Evolutionary conservation across 2,329 filamentous ascomycete species (phyloP), one percentile per base, ranked within the genome.

Genomic region (Colletotrichum sp.): DNA sequence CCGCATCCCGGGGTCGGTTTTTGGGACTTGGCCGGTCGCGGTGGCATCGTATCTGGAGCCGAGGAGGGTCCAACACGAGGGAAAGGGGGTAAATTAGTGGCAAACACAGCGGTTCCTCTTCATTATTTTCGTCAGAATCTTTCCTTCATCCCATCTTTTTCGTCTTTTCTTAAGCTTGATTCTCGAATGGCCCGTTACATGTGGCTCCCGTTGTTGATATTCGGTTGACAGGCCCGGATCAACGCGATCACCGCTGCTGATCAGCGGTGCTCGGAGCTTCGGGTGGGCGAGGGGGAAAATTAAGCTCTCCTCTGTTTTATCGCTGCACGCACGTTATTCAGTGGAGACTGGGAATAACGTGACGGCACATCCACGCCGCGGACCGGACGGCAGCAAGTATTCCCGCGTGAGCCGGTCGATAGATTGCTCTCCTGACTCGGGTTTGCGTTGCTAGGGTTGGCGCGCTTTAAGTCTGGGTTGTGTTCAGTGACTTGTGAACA

Each of bases 271-370:
- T 48, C 22, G 43, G 43, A 5, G 43, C 43, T 52, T 52, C 22
- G 22, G 58, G 60, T 70, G 66, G 71, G 67, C 13, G 67, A 61
- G 34, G 18, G 56, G 25, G 39, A 61, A 43, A 55, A 36, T 22
- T 18, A 39, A 30, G 18, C 27, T 28, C 64, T 61, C 3, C 43
- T 56, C 18, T 43, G 66, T 28, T 62, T 5, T 60, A 60, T 68
- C 28, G 25, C 56, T n/a, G 18, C 39, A 48, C 39, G 12, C 60
- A 71, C 52, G 72, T 36, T 71, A 71, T 66, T 71, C 67, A 61
- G 72, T 74, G 72, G 71, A 65, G 71, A 71, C 22, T 25, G 60
- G 67, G n/a, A 25, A 61, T 13, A 66, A 71, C 67, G 60, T 70
- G 36, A 32, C 56, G 70, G 61, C 60, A 43, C 65, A 28, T 55